These are phyloP conservation scores for Alternaria gaisen DNA, from an alignment of 2,329 filamentous ascomycete species.

Conservation along the genomic window DNA sequence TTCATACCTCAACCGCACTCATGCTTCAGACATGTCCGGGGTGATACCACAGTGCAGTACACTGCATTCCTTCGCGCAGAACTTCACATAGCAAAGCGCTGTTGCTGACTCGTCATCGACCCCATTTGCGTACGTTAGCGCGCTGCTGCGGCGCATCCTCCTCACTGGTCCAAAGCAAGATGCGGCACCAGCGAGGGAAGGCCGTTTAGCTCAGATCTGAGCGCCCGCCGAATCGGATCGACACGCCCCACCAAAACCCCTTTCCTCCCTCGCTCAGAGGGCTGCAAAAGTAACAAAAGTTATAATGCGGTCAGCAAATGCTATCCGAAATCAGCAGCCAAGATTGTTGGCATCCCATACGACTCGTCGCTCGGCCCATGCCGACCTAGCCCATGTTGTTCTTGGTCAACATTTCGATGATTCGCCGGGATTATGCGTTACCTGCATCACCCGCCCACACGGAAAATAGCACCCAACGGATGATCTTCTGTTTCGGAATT, in stretches of 20 bases:
- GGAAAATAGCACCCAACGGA: slow-evolving; percentile 11
- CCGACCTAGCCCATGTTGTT: slow-evolving; percentile 9
- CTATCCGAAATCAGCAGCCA: slow-evolving; percentile 9
- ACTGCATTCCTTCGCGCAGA: neutral
- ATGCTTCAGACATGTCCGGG: slow-evolving; percentile 13
- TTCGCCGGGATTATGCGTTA: slow-evolving; percentile 13
- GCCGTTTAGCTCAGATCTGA: slow-evolving; percentile 48
- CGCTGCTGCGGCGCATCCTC: slow-evolving; percentile 18
- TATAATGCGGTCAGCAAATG: slow-evolving; percentile 17
- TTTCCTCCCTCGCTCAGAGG: slow-evolving; percentile 20
- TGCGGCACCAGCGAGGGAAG: slow-evolving; percentile 41
- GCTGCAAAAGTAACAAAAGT: slow-evolving; percentile 28
- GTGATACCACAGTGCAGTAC: slow-evolving; percentile 7
- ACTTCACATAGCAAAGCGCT: slow-evolving; percentile 5
- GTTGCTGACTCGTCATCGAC: slow-evolving; percentile 29
- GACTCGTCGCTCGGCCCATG: slow-evolving; percentile 9
- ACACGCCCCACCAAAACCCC: slow-evolving; percentile 42
- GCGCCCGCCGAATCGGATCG: slow-evolving; percentile 45
- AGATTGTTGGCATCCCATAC: slow-evolving; percentile 4
- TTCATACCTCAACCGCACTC: slow-evolving; percentile 7
- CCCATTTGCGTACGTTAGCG: slow-evolving; percentile 19
- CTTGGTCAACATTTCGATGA: neutral
- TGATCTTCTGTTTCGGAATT: slow-evolving; percentile 17
- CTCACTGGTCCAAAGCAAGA: slow-evolving; percentile 33
- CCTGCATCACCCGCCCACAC: slow-evolving; percentile 8